Percentiles rank a stretch among this genome's conserved stretches.
Conservation (phyloP, 176 grass and related monocot species). For the Oryza coarctata region DNA sequence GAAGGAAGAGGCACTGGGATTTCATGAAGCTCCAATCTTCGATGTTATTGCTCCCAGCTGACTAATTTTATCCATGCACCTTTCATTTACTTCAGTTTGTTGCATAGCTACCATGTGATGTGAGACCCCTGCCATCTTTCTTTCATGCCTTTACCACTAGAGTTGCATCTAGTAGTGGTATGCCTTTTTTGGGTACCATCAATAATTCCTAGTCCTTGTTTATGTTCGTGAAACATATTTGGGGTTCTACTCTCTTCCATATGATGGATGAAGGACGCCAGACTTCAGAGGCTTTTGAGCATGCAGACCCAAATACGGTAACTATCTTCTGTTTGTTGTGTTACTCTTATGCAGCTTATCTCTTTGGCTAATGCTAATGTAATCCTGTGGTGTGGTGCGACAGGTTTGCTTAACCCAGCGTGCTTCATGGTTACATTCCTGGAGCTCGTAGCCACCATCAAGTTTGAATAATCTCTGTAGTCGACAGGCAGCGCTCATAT, state of each 20-base stretch:
- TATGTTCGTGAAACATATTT: conserved; percentile 25
- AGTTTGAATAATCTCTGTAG: background rate
- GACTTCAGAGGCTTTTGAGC: background rate
- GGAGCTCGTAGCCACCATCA: conserved; percentile 3
- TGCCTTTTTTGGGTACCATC: background rate
- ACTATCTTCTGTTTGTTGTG: background rate
- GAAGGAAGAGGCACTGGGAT: conserved; percentile 55
- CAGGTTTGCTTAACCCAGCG: conserved; percentile 30
- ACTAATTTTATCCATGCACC: conserved; percentile 25
- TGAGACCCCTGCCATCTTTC: conserved; percentile 8
- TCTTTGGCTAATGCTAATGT: conserved; percentile 6
- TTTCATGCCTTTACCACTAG: background rate
- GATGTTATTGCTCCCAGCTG: background rate
- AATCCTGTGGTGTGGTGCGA: background rate
- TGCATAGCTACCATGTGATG: conserved; percentile 35
- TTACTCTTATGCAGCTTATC: background rate
- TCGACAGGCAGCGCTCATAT: background rate
- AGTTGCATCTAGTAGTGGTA: conserved; percentile 15
- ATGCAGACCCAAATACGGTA: conserved; percentile 30
- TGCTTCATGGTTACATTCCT: background rate
- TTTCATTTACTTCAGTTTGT: background rate
- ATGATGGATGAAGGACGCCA: conserved; percentile 22
- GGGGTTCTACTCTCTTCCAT: background rate
- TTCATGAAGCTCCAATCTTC: conserved; percentile 26
- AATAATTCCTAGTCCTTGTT: background rate